phyloP scores from a whole-genome alignment of 345 rosid genomes.

The Eucalyptus sideroxylon region DNA sequence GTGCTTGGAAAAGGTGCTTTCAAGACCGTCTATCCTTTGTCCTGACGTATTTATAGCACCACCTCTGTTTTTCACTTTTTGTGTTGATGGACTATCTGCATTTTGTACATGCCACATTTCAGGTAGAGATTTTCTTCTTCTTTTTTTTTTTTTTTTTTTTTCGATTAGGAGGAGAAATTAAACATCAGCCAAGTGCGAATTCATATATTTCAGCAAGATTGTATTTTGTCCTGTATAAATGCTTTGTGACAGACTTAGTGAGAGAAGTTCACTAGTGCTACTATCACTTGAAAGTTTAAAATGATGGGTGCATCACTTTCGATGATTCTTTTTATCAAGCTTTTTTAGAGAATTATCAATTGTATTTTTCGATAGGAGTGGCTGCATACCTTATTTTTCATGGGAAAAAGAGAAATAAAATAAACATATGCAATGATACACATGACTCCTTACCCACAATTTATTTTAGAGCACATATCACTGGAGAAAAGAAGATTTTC shows the following conservation, averaged over 20 bases:
- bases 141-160: neutral
- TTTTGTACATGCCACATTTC: neutral
- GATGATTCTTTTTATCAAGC: neutral
- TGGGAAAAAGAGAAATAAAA: no score
- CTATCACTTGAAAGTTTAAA: neutral
- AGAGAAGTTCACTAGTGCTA: neutral
- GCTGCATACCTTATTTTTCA: neutral
- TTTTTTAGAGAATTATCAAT: neutral
- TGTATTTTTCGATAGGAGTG: neutral
- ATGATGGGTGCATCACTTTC: neutral
- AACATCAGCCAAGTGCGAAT: neutral
- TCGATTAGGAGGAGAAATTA: neutral
- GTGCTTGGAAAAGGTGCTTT: slow-evolving; percentile 37
- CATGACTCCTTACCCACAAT: no score
- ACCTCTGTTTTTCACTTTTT: neutral
- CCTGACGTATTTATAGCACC: neutral
- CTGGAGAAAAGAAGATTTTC: no score
- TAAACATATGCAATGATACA: no score
- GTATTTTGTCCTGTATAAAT: neutral
- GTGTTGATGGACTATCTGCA: neutral
- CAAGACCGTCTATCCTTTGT: slow-evolving; percentile 40
- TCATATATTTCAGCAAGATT: neutral
- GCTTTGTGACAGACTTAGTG: neutral
- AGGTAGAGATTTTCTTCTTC: neutral
- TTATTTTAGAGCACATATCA: no score